Conservation (phyloP, 768 basidiomycete genomes). For the Clitopilus passeckerianus region DNA sequence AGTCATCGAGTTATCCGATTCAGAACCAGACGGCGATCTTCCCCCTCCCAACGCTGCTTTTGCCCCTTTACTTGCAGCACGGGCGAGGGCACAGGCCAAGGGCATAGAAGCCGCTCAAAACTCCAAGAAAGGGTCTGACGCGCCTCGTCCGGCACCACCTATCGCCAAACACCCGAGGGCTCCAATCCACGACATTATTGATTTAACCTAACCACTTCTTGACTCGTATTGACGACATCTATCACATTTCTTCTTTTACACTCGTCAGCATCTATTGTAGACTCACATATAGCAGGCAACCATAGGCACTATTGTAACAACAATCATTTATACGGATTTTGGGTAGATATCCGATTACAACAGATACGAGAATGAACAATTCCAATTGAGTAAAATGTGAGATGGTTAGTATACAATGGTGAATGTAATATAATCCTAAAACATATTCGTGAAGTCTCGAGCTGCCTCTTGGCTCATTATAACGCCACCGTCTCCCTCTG, state of each 20-base stretch:
- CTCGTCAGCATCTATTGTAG: background rate
- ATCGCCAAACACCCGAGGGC: background rate
- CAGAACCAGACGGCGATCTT: background rate
- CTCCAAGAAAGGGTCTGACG: background rate
- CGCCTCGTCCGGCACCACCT: background rate
- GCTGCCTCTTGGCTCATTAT: constrained; percentile 47
- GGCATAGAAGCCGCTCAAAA: background rate
- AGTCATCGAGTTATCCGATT: background rate
- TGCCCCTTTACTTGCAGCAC: background rate
- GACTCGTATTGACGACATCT: background rate
- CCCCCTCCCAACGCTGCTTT: background rate
- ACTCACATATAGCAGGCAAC: background rate
- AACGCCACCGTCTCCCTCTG: constrained; percentile 23
- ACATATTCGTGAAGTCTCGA: constrained; percentile 55
- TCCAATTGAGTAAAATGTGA: background rate
- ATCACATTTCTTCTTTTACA: background rate
- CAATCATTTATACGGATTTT: background rate
- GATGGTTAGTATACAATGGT: background rate
- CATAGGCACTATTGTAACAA: background rate
- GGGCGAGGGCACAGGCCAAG: background rate
- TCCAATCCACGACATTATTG: background rate
- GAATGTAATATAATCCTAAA: constrained; percentile 18
- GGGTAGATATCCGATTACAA: background rate
- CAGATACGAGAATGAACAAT: background rate
- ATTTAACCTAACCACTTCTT: background rate